phyloP scores from a whole-genome alignment of 2,329 filamentous ascomycete genomes.

The Diaporthe sp. region DNA sequence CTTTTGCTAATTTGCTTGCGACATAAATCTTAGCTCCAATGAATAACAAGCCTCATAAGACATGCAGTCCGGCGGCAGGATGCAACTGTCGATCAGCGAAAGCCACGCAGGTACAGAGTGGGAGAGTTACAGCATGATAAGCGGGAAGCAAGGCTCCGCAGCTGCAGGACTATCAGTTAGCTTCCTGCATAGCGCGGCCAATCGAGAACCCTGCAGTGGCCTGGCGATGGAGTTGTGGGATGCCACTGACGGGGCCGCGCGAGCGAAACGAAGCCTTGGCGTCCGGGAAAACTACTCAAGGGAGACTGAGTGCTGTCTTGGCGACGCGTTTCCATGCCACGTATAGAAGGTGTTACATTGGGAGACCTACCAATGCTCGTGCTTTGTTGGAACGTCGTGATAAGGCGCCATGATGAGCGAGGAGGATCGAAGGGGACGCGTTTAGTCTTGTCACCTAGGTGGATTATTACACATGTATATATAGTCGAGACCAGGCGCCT shows the following conservation, averaged over 20 bases:
- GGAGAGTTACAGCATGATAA: conserved; percentile 2
- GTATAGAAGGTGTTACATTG: conserved; percentile 12
- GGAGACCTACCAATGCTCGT: background rate
- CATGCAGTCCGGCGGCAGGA: background rate
- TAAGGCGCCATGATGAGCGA: conserved; percentile 20
- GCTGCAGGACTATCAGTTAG: conserved; percentile 1
- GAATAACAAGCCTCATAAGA: conserved; percentile 8
- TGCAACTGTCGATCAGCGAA: conserved; percentile 15
- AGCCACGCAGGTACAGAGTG: conserved; percentile 25
- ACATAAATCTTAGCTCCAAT: background rate
- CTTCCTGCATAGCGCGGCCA: background rate
- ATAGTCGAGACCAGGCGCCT: background rate
- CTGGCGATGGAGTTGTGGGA: conserved; percentile 5
- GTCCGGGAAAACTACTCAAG: conserved; percentile 22
- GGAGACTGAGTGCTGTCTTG: conserved; percentile 5
- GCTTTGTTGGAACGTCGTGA: conserved; percentile 15
- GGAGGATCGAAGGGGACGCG: background rate
- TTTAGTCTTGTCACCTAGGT: background rate
- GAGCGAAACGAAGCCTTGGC: conserved; percentile 26
- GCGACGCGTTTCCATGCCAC: conserved; percentile 24
- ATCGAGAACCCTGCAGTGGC: background rate
- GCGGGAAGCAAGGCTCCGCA: conserved; percentile 24
- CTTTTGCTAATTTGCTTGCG: background rate
- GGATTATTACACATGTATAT: background rate
- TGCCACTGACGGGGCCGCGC: background rate